Percentiles rank a stretch among this genome's conserved stretches.
Conservation (phyloP, 2,329 filamentous ascomycete species). For the Apiospora aurea region DNA sequence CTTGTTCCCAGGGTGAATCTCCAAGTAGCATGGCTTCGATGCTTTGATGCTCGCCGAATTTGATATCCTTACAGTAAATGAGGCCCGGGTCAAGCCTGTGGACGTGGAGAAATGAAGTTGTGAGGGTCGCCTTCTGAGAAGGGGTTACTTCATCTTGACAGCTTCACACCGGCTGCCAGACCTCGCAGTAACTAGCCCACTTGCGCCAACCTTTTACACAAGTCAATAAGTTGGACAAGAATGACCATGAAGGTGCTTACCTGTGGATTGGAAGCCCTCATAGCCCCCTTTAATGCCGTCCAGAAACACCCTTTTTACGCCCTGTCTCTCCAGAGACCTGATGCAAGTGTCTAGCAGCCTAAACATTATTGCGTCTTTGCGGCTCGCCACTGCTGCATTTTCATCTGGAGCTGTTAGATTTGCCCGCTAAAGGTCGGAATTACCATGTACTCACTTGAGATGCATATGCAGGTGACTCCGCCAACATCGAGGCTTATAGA, state of each 20-base stretch:
- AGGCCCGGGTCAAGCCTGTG: neutral
- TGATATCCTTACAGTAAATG: neutral
- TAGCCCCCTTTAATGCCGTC: slow-evolving; percentile 61
- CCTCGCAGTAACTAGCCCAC: slow-evolving; percentile 64
- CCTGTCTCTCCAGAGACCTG: slow-evolving; percentile 52
- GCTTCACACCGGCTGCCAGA: slow-evolving; percentile 54
- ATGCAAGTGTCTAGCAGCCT: slow-evolving; percentile 62
- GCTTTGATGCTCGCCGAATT: neutral
- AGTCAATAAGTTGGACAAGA: neutral
- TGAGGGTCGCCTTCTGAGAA: neutral
- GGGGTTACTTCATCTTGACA: neutral
- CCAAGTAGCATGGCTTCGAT: neutral
- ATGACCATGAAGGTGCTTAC: slow-evolving; percentile 46
- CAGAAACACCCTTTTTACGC: slow-evolving; percentile 62
- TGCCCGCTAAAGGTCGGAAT: no score
- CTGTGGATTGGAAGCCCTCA: slow-evolving; percentile 58
- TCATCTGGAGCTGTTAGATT: neutral
- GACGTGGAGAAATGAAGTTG: no score
- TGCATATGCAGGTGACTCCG: slow-evolving; percentile 67
- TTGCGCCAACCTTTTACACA: slow-evolving; percentile 58
- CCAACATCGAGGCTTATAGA: slow-evolving; percentile 59
- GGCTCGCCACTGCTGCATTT: slow-evolving; percentile 42
- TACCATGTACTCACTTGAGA: slow-evolving; percentile 54
- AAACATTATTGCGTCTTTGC: slow-evolving; percentile 58
- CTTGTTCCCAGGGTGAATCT: neutral